These are phyloP conservation scores for sorghum (Sorghum bicolor) DNA, from an alignment of 176 grass and related monocot species.

Conservation along the genomic window DNA sequence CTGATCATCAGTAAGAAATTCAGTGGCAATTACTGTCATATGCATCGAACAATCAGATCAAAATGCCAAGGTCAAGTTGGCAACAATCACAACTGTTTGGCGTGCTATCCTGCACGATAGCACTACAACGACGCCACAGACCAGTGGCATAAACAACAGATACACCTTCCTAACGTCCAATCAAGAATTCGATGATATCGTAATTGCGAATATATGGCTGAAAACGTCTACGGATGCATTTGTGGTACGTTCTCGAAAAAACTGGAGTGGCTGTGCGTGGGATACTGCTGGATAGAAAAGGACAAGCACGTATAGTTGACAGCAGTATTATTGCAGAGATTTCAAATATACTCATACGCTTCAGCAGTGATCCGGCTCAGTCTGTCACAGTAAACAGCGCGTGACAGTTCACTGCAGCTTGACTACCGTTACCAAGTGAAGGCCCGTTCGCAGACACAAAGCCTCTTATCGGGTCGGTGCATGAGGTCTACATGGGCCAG, in stretches of 20 bases:
- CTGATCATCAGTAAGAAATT: neutral
- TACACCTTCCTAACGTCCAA: neutral
- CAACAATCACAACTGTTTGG: neutral
- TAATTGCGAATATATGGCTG: neutral
- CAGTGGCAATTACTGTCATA: no score
- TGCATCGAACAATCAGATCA: neutral
- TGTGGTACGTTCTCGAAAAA: neutral
- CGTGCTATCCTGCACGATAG: neutral
- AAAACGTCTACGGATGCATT: neutral
- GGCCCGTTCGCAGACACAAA: neutral
- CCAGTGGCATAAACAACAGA: neutral
- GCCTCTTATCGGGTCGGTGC: conserved; percentile 2
- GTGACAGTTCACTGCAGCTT: conserved; percentile 1
- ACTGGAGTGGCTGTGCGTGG: neutral
- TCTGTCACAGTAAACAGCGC: neutral
- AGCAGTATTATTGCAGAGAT: neutral
- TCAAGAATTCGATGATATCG: neutral
- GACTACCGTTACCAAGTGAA: conserved; percentile 10
- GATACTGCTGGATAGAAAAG: neutral
- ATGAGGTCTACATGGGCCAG: neutral
- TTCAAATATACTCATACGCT: neutral
- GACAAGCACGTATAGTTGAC: neutral
- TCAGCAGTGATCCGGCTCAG: neutral
- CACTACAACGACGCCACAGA: neutral
- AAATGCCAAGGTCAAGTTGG: conserved; percentile 16